Base-by-base conservation (phyloP, 2,329 filamentous ascomycete species). In the Camillea tinctor region DNA sequence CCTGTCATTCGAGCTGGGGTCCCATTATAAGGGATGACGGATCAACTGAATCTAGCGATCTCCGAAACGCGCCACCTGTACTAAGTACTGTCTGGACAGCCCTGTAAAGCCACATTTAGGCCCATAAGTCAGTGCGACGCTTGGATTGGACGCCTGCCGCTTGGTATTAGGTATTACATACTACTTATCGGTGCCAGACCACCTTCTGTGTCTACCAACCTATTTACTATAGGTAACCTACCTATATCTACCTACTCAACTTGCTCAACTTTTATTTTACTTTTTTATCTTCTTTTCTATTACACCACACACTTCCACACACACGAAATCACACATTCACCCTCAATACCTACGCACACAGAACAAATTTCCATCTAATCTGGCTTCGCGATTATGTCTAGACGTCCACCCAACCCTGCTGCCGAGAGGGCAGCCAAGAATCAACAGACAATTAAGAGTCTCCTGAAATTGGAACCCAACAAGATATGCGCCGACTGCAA, bases 401-500 rank as follows among this genome's bases (percentile, higher is more conserved):
- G 92, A 81, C 87, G 91, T 74, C 80, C 86, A 62, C 85, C 87
- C 61, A 91, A 92, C 78, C 88, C 91, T 73, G 88, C 88, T 66
- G 90, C 92, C 68, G 92, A 96, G 78, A 88, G 92, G 77, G 91
- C 93, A 71, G 93, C 93, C 72, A 91, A 96, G 79, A 99, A 99
- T 80, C 89, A 92, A 76, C 88, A 89, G 75, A 96, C 93, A 51
- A 92, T 99, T 77, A 98, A 98, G 83, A 93, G 86, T 74, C 85
- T 99, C 69, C 83, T 98, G 75, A 99, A 98, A 80, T 81, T 99
- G 68, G 94, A 98, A 73, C 81, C 88, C 64, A 99, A 99, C 81
- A 99, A 99, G 82, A 87, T 91, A 74, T 99, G 95, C 82, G 92
- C 94, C 62, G 95, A 99, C 77, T 99, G 95, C 86, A 99, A 99